Conservation (phyloP, 2,329 filamentous ascomycete species). For the Apiospora rasikravindrae region DNA sequence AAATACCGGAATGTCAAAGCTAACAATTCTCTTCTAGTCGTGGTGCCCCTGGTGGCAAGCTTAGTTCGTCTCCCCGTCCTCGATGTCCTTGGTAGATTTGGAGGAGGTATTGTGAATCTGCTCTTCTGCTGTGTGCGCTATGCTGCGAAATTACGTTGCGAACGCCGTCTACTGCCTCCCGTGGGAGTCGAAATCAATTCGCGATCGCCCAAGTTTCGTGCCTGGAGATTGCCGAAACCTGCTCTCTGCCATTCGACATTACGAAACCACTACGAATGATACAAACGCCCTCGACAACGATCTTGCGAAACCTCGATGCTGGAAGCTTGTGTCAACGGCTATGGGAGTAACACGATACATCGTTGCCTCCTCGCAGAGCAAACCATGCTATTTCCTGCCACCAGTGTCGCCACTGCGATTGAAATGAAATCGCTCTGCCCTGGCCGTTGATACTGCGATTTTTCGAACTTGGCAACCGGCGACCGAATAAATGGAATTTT, state of each 20-base stretch:
- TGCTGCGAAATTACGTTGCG: neutral
- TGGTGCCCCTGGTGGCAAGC: constrained; percentile 70
- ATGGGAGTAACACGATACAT: neutral
- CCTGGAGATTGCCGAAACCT: neutral
- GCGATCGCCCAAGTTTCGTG: neutral
- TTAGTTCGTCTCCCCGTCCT: constrained; percentile 11
- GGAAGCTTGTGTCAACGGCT: neutral
- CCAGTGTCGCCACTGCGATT: too few species aligned
- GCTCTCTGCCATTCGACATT: neutral
- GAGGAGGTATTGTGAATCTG: neutral
- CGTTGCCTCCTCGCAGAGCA: neutral
- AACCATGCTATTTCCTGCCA: neutral
- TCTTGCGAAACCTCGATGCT: neutral
- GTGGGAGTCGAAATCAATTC: neutral
- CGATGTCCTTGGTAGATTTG: neutral
- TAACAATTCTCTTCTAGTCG: constrained; percentile 54
- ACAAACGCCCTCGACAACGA: neutral
- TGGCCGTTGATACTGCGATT: too few species aligned
- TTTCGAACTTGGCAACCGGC: neutral
- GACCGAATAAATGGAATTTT: neutral
- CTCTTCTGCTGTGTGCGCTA: neutral
- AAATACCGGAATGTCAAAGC: neutral
- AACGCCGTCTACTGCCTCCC: too few species aligned
- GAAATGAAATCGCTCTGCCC: neutral
- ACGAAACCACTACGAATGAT: neutral